Evolutionary conservation across 495 filamentous ascomycete genomes (phyloP).

Genomic region (Pyrenula aspistea): DNA sequence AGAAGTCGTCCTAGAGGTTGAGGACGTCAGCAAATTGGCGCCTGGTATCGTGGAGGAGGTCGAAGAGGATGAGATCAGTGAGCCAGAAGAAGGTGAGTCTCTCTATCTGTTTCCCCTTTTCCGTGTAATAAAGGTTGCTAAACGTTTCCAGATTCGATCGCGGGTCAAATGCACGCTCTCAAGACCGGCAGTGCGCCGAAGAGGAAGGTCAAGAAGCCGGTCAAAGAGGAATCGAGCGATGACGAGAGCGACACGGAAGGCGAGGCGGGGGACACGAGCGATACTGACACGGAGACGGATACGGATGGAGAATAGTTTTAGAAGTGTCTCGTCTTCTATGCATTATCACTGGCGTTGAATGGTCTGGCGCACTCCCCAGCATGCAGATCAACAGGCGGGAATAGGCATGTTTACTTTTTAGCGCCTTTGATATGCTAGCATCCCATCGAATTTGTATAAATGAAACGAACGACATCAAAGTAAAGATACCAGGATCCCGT

Average conservation of each 20-base stretch:
- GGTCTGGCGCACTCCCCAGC: too few relatives aligned
- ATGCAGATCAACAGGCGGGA: too few relatives aligned
- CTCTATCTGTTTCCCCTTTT: conserved; percentile 1
- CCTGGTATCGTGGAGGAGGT: conserved; percentile 40
- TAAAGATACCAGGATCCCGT: too few relatives aligned
- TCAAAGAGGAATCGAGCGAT: conserved; percentile 31
- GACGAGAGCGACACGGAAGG: conserved; percentile 83
- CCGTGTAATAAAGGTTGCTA: conserved; percentile 14
- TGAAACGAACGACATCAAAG: too few relatives aligned
- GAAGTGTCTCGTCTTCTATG: too few relatives aligned
- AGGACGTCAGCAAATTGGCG: conserved; percentile 74
- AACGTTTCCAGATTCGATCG: conserved; percentile 63
- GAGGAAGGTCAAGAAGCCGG: conserved; percentile 40
- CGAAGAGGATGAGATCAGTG: conserved; percentile 87
- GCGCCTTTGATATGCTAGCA: too few relatives aligned
- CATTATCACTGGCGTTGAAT: too few relatives aligned
- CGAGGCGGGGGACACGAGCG: conserved; percentile 63
- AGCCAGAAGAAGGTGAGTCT: conserved; percentile 86
- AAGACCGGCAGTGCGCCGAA: conserved; percentile 55
- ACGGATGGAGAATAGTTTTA: conserved; percentile 24
- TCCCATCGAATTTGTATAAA: too few relatives aligned
- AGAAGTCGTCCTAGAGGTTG: conserved; percentile 81
- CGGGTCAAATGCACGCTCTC: conserved; percentile 86
- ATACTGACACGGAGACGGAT: conserved; percentile 71
- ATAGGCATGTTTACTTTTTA: too few relatives aligned